A percentile compares a stretch with the other conserved stretches of the same genome.
These are phyloP conservation scores for Malania oleifera DNA, from an alignment of 164 flowering plant genomes.

Conservation along the genomic window DNA sequence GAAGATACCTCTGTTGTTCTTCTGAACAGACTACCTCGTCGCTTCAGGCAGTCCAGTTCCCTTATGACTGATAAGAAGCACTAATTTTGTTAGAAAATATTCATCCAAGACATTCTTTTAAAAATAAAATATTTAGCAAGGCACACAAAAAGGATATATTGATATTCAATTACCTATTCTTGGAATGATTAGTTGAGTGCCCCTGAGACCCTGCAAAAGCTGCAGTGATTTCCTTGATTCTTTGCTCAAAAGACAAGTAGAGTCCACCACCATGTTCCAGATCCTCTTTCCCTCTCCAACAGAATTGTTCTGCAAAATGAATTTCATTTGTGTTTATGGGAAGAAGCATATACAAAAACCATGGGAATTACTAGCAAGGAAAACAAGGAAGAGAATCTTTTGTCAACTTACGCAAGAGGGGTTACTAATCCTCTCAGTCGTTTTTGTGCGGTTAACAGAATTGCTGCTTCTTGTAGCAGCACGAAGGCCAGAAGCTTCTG, in stretches of 20 bases:
- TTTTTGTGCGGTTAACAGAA: slow-evolving; percentile 23
- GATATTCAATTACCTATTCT: slow-evolving; percentile 52
- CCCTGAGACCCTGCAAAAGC: slow-evolving; percentile 78
- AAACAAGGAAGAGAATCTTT: background rate
- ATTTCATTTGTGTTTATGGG: background rate
- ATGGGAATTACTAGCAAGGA: slow-evolving; percentile 1
- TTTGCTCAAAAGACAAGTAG: slow-evolving; percentile 50
- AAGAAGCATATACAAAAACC: background rate
- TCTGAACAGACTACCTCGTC: slow-evolving; percentile 47
- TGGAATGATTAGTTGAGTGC: slow-evolving; percentile 78
- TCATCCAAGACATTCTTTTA: too few species aligned
- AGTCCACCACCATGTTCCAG: slow-evolving; percentile 85
- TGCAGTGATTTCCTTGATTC: slow-evolving; percentile 69
- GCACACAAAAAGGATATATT: background rate
- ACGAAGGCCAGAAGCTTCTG: slow-evolving; percentile 22
- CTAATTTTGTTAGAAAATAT: too few species aligned
- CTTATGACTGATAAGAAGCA: slow-evolving; percentile 74
- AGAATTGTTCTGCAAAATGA: slow-evolving; percentile 33
- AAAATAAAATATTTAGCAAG: background rate
- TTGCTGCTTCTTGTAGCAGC: slow-evolving; percentile 23
- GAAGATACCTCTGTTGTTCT: slow-evolving; percentile 46
- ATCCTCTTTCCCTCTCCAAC: slow-evolving; percentile 24
- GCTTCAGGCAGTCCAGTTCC: slow-evolving; percentile 64
- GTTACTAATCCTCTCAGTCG: slow-evolving; percentile 14
- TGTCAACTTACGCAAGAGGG: slow-evolving; percentile 29